Evolutionary conservation across 1,284 basidiomycete species (phyloP), one percentile per base, ranked within the genome.

Genomic region (Schizopora paradoxa): DNA sequence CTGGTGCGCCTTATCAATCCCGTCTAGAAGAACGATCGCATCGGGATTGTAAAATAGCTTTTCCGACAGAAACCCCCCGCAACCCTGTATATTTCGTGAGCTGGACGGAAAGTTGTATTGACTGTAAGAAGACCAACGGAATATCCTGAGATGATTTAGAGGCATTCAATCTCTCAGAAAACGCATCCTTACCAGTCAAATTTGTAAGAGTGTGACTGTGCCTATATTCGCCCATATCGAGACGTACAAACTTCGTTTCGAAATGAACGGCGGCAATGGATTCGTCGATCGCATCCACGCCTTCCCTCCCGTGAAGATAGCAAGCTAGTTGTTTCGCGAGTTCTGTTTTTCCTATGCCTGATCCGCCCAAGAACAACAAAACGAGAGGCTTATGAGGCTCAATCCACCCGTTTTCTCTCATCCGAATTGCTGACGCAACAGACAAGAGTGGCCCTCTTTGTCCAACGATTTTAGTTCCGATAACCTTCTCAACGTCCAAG

Each of bases 211-310:
- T 40, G n/a, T 40, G 37, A 14, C 18, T 21, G 26, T 40, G 37
- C 37, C 26, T 18, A 40, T 23, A 40, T 23, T 40, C 37, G 10
- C 19, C 21, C 37, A 40, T 40, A 40, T 40, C 37, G n/a, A 40
- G 6, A 18, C 37, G 19, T 6, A 40, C 26, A 23, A 40, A 40
- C 18, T 36, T n/a, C 41, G 42, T 27, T 28, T 48, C 47, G 13
- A 48, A 25, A 16, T 48, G 22, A 11, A 29, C 23, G 21, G 43
- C 33, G n/a, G 16, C 16, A 14, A 36, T 18, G 23, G 29, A 33
- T 21, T 48, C 37, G 6, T 38, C 19, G 16, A 35, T 48, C 10
- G 41, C 23, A n/a, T 27, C 14, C 4, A n/a, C n/a, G n/a, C 33
- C 33, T 5, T 47, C 32, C 22, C 22, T 35, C 6, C 37, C 37